These are phyloP conservation scores for Chaetomium fimeti DNA, from an alignment of 495 filamentous ascomycete genomes.

Conservation along the genomic window DNA sequence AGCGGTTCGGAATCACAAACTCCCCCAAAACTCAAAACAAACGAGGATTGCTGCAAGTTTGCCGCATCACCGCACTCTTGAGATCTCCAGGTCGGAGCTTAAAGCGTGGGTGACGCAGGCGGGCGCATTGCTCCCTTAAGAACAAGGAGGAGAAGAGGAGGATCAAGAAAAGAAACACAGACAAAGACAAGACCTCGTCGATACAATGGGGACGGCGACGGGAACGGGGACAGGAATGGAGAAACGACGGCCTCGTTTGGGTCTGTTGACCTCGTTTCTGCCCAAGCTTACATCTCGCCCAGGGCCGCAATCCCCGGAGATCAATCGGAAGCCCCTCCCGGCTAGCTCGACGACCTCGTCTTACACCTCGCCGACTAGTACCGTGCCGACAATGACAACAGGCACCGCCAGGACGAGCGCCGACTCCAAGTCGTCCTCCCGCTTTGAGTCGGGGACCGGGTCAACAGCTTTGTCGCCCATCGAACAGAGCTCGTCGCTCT, in stretches of 20 bases:
- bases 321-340: slow-evolving; percentile 25
- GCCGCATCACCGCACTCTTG: not conserved
- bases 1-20: not conserved
- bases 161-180: slow-evolving; percentile 5
- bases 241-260: slow-evolving; percentile 23
- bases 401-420: slow-evolving; percentile 13
- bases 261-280: slow-evolving; percentile 20
- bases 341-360: slow-evolving; percentile 12
- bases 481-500: slow-evolving; percentile 15
- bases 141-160: not conserved
- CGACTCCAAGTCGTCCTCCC: slow-evolving; percentile 15
- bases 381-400: slow-evolving; percentile 4
- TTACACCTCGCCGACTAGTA: slow-evolving; percentile 11
- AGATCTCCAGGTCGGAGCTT: not conserved
- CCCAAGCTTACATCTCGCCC: slow-evolving; percentile 26
- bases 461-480: slow-evolving; percentile 11
- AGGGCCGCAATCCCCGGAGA: slow-evolving; percentile 10
- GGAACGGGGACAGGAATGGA: not conserved
- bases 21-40: not conserved
- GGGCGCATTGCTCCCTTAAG: not conserved
- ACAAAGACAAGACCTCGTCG: not conserved
- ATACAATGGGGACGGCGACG: slow-evolving; percentile 12
- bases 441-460: slow-evolving; percentile 2
- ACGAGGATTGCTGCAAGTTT: not conserved
- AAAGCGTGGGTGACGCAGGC: not conserved